Evolutionary conservation across 176 grass and related monocot genomes (phyloP).

Genomic region (Oryza longistaminata): DNA sequence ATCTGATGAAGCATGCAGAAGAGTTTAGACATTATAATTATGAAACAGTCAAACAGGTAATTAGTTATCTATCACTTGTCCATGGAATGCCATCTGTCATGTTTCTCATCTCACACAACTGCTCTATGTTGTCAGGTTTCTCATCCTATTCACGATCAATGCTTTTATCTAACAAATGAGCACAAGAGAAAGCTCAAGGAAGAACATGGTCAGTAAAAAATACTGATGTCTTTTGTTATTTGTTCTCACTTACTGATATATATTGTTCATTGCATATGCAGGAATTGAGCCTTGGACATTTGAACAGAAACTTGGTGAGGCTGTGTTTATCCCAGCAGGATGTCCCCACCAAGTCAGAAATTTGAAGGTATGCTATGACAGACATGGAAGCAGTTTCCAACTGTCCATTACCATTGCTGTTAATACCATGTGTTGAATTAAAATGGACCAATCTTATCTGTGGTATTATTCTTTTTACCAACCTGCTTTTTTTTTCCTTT

Average conservation of each 20-base stretch:
- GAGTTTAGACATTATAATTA: constrained; percentile 73
- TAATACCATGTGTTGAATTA: not conserved
- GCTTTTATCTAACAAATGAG: constrained; percentile 76
- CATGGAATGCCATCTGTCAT: not conserved
- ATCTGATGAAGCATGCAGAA: constrained; percentile 62
- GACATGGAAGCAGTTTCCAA: not conserved
- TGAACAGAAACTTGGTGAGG: constrained; percentile 94
- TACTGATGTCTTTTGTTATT: not conserved
- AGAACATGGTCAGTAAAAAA: constrained; percentile 70
- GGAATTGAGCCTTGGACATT: constrained; percentile 96
- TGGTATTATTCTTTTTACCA: not conserved
- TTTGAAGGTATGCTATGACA: constrained; percentile 67
- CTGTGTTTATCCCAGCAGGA: constrained; percentile 93
- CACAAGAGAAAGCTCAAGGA: constrained; percentile 87
- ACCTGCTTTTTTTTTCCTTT: not conserved
- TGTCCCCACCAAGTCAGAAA: constrained; percentile 97
- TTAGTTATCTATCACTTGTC: not conserved
- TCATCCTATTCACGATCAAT: constrained; percentile 91
- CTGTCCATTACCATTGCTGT: not conserved
- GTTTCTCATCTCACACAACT: not conserved
- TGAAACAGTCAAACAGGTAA: constrained; percentile 61
- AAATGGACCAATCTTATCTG: not conserved
- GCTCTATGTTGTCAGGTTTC: constrained; percentile 49
- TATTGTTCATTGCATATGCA: constrained; percentile 24
- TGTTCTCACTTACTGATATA: not conserved